Evolutionary conservation across 495 filamentous ascomycete species (phyloP).

Genomic region (Tuber indicum): DNA sequence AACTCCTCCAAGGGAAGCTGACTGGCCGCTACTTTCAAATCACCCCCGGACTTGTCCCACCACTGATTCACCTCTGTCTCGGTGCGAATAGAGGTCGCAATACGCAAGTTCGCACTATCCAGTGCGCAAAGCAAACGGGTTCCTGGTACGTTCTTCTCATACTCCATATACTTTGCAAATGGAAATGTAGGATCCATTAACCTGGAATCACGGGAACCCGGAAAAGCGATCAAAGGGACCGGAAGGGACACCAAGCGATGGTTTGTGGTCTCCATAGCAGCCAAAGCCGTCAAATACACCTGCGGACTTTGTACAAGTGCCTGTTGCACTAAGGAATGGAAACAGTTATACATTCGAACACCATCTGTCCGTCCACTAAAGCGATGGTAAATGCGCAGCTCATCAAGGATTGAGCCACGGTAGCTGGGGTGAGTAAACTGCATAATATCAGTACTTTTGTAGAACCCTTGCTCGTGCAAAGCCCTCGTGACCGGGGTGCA

Average conservation of each 20-base stretch:
- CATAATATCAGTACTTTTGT: no score
- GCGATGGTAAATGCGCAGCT: no score
- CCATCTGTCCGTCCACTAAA: no score
- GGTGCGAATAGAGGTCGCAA: background rate
- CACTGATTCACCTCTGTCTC: no score
- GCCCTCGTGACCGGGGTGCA: no score
- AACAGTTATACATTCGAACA: background rate
- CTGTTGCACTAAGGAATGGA: background rate
- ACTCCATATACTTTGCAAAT: background rate
- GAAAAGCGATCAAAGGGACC: background rate
- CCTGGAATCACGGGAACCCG: background rate
- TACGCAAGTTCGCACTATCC: background rate
- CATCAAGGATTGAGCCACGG: no score
- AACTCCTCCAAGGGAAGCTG: background rate
- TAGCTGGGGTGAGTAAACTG: no score
- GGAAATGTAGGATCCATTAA: background rate
- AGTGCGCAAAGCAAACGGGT: background rate
- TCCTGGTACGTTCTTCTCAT: background rate
- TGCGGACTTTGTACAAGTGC: background rate
- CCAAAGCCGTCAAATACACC: background rate
- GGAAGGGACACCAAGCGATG: background rate
- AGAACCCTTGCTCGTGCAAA: no score
- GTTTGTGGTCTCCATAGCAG: background rate
- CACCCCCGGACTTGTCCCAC: no score
- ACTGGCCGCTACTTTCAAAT: no score